A percentile compares a stretch with the other conserved stretches of the same genome.
phyloP scores from a whole-genome alignment of 2,329 filamentous ascomycete species.

The Alternaria metachromatica region DNA sequence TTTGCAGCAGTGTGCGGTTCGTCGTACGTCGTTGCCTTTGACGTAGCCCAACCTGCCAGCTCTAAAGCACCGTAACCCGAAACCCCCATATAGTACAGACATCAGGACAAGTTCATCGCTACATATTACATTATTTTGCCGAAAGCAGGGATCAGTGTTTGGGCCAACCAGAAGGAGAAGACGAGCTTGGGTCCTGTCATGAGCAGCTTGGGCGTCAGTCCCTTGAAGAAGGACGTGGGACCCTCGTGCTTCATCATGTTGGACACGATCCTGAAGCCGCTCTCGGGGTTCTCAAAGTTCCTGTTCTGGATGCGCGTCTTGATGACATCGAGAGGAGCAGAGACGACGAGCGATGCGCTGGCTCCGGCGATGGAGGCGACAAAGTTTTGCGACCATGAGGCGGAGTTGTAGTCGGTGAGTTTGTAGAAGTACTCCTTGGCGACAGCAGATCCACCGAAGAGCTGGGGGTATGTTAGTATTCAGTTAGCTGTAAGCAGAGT shows the following conservation, averaged over 20 bases:
- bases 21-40: constrained; percentile 20
- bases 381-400: constrained; percentile 95
- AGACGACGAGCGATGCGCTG: constrained; percentile 92
- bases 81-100: constrained; percentile 38
- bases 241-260: constrained; percentile 96
- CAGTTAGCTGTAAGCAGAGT: background rate
- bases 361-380: constrained; percentile 94
- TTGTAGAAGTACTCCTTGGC: constrained; percentile 96
- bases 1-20: constrained; percentile 14
- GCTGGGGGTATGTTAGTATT: constrained; percentile 57
- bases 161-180: constrained; percentile 99
- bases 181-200: constrained; percentile 99
- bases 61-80: constrained; percentile 26
- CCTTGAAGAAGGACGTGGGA: constrained; percentile 91
- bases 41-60: constrained; percentile 23
- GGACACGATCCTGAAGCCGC: constrained; percentile 86
- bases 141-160: constrained; percentile 96
- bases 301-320: constrained; percentile 98
- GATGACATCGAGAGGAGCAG: constrained; percentile 97
- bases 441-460: constrained; percentile 96
- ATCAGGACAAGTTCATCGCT: constrained; percentile 19
- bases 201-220: constrained; percentile 92
- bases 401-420: constrained; percentile 93
- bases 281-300: constrained; percentile 98
- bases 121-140: constrained; percentile 65